Percentiles rank a stretch among this genome's conserved stretches.
phyloP scores from a whole-genome alignment of 352 stramenopile genomes.

The Pythium sp. region DNA sequence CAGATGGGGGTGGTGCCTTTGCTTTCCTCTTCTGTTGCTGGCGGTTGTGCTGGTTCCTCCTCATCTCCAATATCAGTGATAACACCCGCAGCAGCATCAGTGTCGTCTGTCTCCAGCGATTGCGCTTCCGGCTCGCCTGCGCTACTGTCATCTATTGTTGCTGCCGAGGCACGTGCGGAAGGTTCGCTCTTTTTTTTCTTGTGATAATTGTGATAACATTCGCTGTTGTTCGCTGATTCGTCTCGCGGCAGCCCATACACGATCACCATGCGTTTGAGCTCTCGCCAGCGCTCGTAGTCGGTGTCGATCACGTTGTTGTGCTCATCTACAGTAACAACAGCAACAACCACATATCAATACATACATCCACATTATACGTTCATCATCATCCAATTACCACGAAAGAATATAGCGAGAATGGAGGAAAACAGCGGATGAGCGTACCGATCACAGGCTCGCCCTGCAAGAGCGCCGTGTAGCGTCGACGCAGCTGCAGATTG shows the following conservation, averaged over 20 bases:
- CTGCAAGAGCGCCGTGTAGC: constrained; percentile 46
- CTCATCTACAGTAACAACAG: constrained; percentile 24
- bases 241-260: constrained; percentile 68
- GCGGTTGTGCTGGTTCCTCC: background rate
- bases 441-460: constrained; percentile 43
- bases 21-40: background rate
- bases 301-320: constrained; percentile 37
- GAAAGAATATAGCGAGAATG: background rate
- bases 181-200: background rate
- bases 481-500: constrained; percentile 32
- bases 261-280: constrained; percentile 82
- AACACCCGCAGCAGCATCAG: background rate
- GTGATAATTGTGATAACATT: background rate
- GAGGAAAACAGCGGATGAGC: background rate
- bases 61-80: background rate
- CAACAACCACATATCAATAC: background rate
- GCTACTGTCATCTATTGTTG: background rate
- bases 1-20: constrained; percentile 23
- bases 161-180: background rate
- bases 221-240: constrained; percentile 20
- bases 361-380: background rate
- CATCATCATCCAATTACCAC: background rate
- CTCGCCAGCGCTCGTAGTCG: constrained; percentile 73
- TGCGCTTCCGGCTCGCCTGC: constrained; percentile 12
- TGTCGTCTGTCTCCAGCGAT: background rate